phyloP scores from a whole-genome alignment of 2,329 filamentous ascomycete species.

The Davidsoniella eucalypti region DNA sequence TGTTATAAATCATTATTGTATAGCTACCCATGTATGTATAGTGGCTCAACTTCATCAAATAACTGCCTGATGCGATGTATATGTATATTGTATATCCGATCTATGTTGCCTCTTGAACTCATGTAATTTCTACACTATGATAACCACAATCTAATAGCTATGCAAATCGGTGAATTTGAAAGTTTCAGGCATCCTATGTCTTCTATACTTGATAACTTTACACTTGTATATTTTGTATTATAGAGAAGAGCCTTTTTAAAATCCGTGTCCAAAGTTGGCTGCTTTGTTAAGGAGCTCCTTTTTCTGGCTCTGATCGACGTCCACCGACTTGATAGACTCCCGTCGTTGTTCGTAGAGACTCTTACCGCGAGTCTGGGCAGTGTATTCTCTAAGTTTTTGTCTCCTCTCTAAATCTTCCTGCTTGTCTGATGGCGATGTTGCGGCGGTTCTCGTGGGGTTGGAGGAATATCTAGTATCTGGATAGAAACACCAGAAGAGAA shows the following conservation, averaged over 20 bases:
- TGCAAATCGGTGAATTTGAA: no score
- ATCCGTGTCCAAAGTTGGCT: constrained; percentile 65
- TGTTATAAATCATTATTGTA: neutral
- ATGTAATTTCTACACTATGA: no score
- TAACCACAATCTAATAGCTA: no score
- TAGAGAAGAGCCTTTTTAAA: constrained; percentile 56
- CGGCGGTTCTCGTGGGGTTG: constrained; percentile 17
- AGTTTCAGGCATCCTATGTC: no score
- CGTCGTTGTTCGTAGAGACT: constrained; percentile 45
- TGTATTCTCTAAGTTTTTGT: constrained; percentile 29
- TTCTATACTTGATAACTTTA: no score
- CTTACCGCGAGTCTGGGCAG: constrained; percentile 37
- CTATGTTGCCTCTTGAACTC: no score
- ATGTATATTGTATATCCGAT: no score
- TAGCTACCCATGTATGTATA: neutral
- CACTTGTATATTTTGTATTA: constrained; percentile 17
- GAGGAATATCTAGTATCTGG: constrained; percentile 54
- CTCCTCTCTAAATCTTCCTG: constrained; percentile 41
- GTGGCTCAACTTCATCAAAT: neutral
- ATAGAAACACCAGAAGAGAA: constrained; percentile 86
- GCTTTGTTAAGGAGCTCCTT: constrained; percentile 66
- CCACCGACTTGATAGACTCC: constrained; percentile 28
- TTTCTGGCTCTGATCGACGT: constrained; percentile 56
- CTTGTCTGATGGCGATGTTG: constrained; percentile 24
- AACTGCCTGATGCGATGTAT: no score